These are phyloP conservation scores for Nicotiana tomentosiformis DNA, from an alignment of 257 asterid genomes.

Conservation along the genomic window DNA sequence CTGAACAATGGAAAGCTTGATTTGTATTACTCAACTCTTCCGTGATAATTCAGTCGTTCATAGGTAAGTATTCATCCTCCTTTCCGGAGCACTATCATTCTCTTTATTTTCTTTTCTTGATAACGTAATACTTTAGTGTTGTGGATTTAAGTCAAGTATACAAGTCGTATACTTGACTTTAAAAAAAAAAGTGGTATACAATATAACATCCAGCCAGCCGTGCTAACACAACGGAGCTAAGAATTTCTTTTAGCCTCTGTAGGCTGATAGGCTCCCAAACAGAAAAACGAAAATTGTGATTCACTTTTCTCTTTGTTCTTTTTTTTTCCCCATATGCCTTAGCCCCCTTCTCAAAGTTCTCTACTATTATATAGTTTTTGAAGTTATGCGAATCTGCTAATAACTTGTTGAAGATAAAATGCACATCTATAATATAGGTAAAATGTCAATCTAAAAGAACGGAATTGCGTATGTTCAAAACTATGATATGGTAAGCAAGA, in stretches of 20 bases:
- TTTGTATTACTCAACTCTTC: neutral
- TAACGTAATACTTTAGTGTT: neutral
- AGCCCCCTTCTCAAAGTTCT: neutral
- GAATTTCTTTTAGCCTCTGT: neutral
- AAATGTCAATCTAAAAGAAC: neutral
- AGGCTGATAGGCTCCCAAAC: neutral
- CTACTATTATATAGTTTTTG: neutral
- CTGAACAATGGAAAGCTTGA: neutral
- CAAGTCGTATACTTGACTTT: neutral
- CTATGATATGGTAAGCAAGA: neutral
- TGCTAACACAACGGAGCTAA: neutral
- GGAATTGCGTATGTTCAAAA: neutral
- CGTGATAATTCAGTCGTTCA: neutral
- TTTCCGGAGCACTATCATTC: no score
- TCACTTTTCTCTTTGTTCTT: neutral
- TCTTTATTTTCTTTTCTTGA: no score
- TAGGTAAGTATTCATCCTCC: neutral
- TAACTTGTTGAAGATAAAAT: neutral
- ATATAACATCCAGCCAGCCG: neutral
- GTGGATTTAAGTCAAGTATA: neutral
- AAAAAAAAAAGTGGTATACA: neutral
- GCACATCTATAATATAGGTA: neutral
- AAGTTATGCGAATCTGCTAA: neutral
- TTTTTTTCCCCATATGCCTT: neutral
- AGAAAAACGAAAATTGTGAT: neutral